Conservation (phyloP, 495 filamentous ascomycete species). For the Aspergillus asperescens region DNA sequence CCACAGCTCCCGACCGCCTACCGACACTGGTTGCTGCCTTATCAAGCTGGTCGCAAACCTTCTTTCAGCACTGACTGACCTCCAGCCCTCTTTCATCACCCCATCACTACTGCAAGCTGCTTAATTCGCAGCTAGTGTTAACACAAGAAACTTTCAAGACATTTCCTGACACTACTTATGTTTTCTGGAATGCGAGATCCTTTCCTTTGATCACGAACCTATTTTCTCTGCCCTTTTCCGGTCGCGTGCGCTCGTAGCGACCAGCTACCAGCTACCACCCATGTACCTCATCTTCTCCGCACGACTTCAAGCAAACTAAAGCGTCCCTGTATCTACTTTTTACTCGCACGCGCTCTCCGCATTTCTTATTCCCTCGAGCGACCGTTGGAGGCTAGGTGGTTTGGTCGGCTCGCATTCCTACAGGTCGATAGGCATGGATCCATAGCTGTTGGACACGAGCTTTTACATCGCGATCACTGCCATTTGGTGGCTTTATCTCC, state of each 20-base stretch:
- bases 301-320: not conserved
- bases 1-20: conserved; percentile 9
- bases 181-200: not conserved
- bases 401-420: not conserved
- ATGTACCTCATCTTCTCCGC: conserved; percentile 5
- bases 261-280: not conserved
- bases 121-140: not conserved
- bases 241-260: conserved; percentile 14
- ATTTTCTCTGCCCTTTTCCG: not conserved
- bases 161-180: not conserved
- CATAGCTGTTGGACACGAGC: conserved; percentile 22
- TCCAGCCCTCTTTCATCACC: conserved; percentile 11
- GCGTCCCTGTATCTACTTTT: not conserved
- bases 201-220: not conserved
- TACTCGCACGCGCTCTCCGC: not conserved
- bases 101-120: conserved; percentile 7
- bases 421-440: conserved; percentile 30
- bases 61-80: conserved; percentile 1
- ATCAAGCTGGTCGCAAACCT: conserved; percentile 10
- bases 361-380: not conserved
- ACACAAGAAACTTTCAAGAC: not conserved
- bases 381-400: not conserved
- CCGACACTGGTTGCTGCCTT: conserved; percentile 11
- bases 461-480: conserved; percentile 21
- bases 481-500: not conserved